Conservation (phyloP, 202 grass and related monocot genomes). For the Sporobolus alterniflorus region DNA sequence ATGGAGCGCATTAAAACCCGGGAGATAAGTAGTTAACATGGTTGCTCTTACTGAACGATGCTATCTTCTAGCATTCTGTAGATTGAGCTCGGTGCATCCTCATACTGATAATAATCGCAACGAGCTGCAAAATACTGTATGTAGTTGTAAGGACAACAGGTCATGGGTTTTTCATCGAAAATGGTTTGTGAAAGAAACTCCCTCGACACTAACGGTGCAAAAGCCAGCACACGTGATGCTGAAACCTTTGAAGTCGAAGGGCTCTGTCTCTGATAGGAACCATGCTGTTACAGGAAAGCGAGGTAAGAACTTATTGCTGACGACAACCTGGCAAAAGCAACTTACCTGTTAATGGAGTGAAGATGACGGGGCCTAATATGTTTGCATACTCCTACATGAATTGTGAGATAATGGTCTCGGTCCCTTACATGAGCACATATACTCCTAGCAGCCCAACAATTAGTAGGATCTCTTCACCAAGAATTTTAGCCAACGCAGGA, state of each 20-base stretch:
- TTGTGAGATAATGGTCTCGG: background rate
- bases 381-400: too few relatives aligned
- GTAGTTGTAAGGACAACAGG: background rate
- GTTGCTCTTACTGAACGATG: conserved; percentile 20
- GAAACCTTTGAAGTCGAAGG: conserved; percentile 92
- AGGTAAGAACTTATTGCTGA: background rate
- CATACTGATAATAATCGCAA: conserved; percentile 69
- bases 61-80: conserved; percentile 18
- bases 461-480: conserved; percentile 83
- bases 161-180: background rate
- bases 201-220: conserved; percentile 51
- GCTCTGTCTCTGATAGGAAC: conserved; percentile 78
- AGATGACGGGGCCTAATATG: conserved; percentile 78
- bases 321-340: background rate
- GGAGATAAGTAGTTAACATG: background rate
- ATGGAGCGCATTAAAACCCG: background rate
- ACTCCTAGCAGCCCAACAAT: conserved; percentile 77
- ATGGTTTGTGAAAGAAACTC: background rate
- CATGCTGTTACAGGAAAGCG: conserved; percentile 53
- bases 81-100: conserved; percentile 33
- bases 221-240: conserved; percentile 89
- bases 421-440: conserved; percentile 73
- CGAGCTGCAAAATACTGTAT: conserved; percentile 53
- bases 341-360: conserved; percentile 95
- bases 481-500: conserved; percentile 67